Evolutionary conservation across 176 grass and related monocot species (phyloP), one percentile per base, ranked within the genome.

Genomic region (Bothriochloa decipiens): DNA sequence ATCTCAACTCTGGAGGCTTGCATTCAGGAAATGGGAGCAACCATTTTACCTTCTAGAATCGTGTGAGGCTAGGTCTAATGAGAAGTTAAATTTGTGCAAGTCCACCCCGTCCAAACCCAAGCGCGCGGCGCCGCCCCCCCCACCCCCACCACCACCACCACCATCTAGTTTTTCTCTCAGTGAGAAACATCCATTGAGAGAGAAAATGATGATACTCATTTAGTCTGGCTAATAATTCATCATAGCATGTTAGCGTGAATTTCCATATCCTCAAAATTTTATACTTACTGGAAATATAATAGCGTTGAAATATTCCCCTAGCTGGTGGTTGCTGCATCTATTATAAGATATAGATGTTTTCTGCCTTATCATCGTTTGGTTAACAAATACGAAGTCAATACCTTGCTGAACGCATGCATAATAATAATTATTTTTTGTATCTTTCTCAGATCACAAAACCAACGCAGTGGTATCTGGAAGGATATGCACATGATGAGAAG

Each of bases 401-500:
- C 71, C 71, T 80, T 17, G 7, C 29, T 20, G 25, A n/a, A 36
- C 13, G 35, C 45, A 45, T 66, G 74, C 46, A 32, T 32, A 32
- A 32, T 32, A 32, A 0, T 6, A 53, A 40, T 85, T 76, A 45
- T 82, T 47, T 86, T 3, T 86, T 78, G 41, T 39, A 14, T 90
- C 79, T 83, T 57, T 90, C 78, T 90, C 66, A 12, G 74, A 82
- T 86, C 45, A 55, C 39, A 76, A 70, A 71, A 15, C 77, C 65
- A 70, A 39, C 27, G 45, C 45, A 83, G 4, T 64, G 67, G 43
- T 58, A 52, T 66, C 45, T 29, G 45, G 26, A n/a, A 74, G 36
- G 58, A 83, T 61, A 65, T 22, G 65, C 12, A 36, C 49, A 36
- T 37, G 75, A 35, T 37, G 55, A 16, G 7, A 50, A 35, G 78